phyloP scores from a whole-genome alignment of 441 rosid genomes.

The Aleurites moluccanus region DNA sequence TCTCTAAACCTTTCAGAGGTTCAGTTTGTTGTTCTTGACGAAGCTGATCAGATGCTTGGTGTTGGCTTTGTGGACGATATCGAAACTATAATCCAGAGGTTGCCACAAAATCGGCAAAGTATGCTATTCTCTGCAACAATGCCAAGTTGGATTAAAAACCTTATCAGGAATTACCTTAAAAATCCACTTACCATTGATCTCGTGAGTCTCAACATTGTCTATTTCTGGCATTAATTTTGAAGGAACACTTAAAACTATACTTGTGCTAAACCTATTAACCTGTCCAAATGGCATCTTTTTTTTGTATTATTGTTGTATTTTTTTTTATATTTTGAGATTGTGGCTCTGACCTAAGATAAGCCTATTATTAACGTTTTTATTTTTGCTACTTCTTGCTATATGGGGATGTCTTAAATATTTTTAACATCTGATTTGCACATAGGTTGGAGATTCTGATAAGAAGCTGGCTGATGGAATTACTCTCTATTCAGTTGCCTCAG shows the following conservation, averaged over 20 bases:
- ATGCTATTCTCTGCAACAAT: slow-evolving; percentile 99
- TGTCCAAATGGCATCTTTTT: not conserved
- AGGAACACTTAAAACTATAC: not conserved
- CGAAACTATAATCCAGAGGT: slow-evolving; percentile 61
- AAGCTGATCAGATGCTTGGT: slow-evolving; percentile 99
- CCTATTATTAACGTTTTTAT: not conserved
- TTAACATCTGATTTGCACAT: slow-evolving; percentile 6
- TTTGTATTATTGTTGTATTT: not conserved
- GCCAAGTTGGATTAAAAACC: slow-evolving; percentile 86
- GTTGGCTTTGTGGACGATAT: slow-evolving; percentile 96
- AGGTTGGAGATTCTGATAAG: slow-evolving; percentile 97
- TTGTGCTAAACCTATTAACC: not conserved
- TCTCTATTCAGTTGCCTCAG: slow-evolving; percentile 69
- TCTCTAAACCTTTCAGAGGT: slow-evolving; percentile 70
- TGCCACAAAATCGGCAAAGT: slow-evolving; percentile 82
- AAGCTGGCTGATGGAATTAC: slow-evolving; percentile 95
- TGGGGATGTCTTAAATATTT: not conserved
- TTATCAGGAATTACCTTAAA: slow-evolving; percentile 69
- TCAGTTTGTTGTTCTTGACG: slow-evolving; percentile 86
- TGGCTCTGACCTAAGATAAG: not conserved
- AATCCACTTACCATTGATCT: slow-evolving; percentile 87
- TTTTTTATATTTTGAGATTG: slow-evolving; percentile 10
- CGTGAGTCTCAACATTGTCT: slow-evolving; percentile 48
- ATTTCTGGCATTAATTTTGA: not conserved
- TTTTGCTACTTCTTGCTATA: not conserved